Base-by-base conservation (phyloP, 169 alveolate genomes). In the Cryptosporidium meleagridis region DNA sequence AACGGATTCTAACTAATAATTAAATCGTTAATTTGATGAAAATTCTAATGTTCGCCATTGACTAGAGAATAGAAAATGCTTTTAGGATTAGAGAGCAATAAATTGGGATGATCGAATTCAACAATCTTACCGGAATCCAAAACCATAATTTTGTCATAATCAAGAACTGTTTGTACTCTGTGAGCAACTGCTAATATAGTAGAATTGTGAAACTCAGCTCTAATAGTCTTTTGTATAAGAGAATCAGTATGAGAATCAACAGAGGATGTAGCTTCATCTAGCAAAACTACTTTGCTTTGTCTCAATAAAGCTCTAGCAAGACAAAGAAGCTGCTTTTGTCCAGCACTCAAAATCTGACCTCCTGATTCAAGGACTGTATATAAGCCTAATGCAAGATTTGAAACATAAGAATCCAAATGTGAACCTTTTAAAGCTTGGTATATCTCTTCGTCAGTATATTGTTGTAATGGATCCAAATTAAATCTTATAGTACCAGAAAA, bases 251-350 rank as follows among this genome's bases (percentile, higher is more conserved):
- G 70, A 70, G 93, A 69, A 70, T 95, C 97, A 35, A 95, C 94
- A 31, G 94, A 94, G 31, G 96, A 92, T 29, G 97, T 95, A 26
- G 97, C 97, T 92, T 95, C 97, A 75, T 95, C 97, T 48, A 94
- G 59, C 16, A 95, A 92, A 62, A 95, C 92, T 69, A 96, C 95
- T 68, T 91, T 93, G 39, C 93, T 94, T 61, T 91, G 91, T 58
- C 94, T 91, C 21, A 96, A 92, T 70, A 96, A 52, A 31, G 93
- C 93, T 91, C 98, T 94, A 0, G 96, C 96, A 31, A 96, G 85
- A 70, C 98, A 96, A n/a, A 96, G 85, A 39, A 95, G 92, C 86
- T 96, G 96, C 52, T 95, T 94, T 91, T 96, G 94, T 1, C 98
- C 98, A 58, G 92, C 92, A 51, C 96, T 93, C 69, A 95, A 92